These are phyloP conservation scores for Diaporthe citrichinensis DNA, from an alignment of 2,329 filamentous ascomycete species.

Conservation along the genomic window DNA sequence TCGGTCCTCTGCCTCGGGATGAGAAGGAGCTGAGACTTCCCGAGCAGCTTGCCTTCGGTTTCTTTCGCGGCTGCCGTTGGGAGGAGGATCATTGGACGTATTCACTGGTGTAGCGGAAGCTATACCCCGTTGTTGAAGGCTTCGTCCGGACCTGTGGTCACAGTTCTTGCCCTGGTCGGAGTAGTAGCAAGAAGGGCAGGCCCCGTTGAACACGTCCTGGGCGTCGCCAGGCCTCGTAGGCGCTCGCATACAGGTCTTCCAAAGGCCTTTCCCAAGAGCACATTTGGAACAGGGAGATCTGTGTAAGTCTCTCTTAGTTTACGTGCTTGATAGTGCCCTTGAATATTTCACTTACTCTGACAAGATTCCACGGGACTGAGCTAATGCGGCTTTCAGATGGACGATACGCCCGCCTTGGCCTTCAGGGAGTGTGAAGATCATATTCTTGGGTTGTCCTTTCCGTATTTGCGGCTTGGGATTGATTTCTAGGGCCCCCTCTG, in stretches of 20 bases:
- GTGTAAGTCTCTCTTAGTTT: not conserved
- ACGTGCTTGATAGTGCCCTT: too few relatives aligned
- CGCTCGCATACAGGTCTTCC: not conserved
- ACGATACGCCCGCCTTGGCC: fast-evolving
- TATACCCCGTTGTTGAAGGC: not conserved
- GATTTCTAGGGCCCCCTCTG: not conserved
- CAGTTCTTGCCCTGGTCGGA: not conserved
- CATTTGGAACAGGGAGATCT: not conserved
- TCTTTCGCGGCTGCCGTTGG: not conserved
- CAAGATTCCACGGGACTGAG: not conserved
- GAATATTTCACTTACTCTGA: not conserved
- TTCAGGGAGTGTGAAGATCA: not conserved
- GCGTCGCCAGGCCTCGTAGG: not conserved
- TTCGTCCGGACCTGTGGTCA: not conserved
- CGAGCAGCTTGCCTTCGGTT: not conserved
- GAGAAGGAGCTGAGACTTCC: not conserved
- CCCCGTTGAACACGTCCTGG: not conserved
- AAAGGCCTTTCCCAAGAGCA: not conserved
- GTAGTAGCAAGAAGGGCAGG: not conserved
- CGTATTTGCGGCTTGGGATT: fast-evolving
- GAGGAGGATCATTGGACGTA: not conserved
- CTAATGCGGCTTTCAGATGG: not conserved
- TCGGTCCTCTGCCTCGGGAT: not conserved
- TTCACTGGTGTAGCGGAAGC: not conserved
- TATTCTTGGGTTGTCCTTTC: fast-evolving